phyloP scores from a whole-genome alignment of 768 basidiomycete species.

The Coprinopsis strossmayeri region DNA sequence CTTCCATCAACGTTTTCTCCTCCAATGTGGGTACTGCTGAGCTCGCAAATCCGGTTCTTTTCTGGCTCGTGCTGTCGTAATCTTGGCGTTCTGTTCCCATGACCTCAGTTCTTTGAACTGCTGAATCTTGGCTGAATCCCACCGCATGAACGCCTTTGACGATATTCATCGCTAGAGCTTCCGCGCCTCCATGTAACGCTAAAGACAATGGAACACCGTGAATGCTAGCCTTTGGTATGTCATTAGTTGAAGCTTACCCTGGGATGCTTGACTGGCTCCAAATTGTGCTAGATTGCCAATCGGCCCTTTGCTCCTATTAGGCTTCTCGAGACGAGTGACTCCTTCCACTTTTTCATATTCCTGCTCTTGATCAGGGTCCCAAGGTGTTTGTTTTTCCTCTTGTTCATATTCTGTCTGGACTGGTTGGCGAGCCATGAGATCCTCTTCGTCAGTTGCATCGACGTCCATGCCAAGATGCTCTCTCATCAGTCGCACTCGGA shows the following conservation, averaged over 20 bases:
- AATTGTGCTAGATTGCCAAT: constrained; percentile 27
- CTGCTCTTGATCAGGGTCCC: constrained; percentile 76
- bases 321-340: constrained; percentile 35
- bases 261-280: constrained; percentile 31
- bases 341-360: constrained; percentile 35
- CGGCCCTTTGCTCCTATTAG: constrained; percentile 26
- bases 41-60: constrained; percentile 52
- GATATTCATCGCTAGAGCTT: too few relatives aligned
- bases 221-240: too few relatives aligned
- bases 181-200: constrained; percentile 8
- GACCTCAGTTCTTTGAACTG: constrained; percentile 34
- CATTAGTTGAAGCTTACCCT: too few relatives aligned
- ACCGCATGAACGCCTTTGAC: not conserved
- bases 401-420: constrained; percentile 43
- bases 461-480: constrained; percentile 97
- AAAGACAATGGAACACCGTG: not conserved
- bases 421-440: constrained; percentile 51
- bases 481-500: constrained; percentile 91
- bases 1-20: constrained; percentile 54
- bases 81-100: constrained; percentile 47
- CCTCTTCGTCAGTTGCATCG: constrained; percentile 76
- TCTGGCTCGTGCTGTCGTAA: constrained; percentile 42
- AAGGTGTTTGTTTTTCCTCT: constrained; percentile 48
- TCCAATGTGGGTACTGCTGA: constrained; percentile 64
- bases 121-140: constrained; percentile 16